Evolutionary conservation across 768 basidiomycete genomes (phyloP).

Genomic region (Xerocomellus intermedius): DNA sequence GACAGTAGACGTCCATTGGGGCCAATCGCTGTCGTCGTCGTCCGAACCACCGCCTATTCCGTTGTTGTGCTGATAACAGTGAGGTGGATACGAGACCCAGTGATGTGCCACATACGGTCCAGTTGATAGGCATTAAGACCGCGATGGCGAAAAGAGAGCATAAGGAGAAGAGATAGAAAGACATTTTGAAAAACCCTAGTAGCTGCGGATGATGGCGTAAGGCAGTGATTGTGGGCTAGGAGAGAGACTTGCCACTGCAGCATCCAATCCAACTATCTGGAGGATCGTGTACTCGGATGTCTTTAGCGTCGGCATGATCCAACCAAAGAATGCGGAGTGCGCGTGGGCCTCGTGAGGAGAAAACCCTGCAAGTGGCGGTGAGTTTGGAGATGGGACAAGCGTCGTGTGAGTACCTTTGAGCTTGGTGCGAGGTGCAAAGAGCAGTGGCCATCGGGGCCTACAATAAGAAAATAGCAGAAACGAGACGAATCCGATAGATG

Average conservation of each 20-base stretch:
- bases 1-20: slow-evolving; percentile 27
- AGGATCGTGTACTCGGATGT: slow-evolving; percentile 92
- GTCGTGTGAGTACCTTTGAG: slow-evolving; percentile 67
- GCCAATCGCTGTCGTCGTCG: slow-evolving; percentile 48
- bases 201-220: slow-evolving; percentile 49
- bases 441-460: slow-evolving; percentile 81
- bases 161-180: slow-evolving; percentile 86
- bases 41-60: slow-evolving; percentile 56
- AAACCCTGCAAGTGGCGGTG: slow-evolving; percentile 56
- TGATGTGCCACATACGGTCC: slow-evolving; percentile 58
- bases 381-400: background rate
- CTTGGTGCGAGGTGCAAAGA: slow-evolving; percentile 92
- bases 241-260: slow-evolving; percentile 75
- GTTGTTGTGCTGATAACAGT: slow-evolving; percentile 58
- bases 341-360: slow-evolving; percentile 92
- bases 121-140: slow-evolving; percentile 95
- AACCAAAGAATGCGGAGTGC: slow-evolving; percentile 87
- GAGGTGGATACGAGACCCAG: background rate
- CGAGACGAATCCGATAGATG: slow-evolving; percentile 70
- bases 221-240: background rate
- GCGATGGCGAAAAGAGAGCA: slow-evolving; percentile 79
- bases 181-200: slow-evolving; percentile 93
- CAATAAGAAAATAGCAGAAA: slow-evolving; percentile 90
- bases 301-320: slow-evolving; percentile 90
- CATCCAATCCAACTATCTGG: slow-evolving; percentile 95